A percentile compares a stretch with the other conserved stretches of the same genome.
Conservation (phyloP, 805 yeast species). For the Saccharomycopsis malanga region DNA sequence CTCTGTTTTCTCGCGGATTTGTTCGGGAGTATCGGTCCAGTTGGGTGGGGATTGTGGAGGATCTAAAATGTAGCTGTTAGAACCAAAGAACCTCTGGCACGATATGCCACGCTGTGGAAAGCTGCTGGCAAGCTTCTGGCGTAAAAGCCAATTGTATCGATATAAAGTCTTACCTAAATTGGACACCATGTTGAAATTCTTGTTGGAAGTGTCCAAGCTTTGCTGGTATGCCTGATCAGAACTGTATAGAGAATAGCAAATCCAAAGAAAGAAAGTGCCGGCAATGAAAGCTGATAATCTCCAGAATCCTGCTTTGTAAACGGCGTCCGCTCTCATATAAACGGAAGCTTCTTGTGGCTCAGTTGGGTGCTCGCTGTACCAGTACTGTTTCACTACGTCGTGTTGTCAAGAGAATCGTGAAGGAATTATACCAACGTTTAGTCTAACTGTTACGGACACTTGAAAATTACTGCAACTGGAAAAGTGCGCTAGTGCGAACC, state of each 20-base stretch:
- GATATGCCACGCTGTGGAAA: neutral
- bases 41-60: conserved; percentile 39
- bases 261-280: conserved; percentile 14
- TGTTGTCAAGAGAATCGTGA: too few species aligned
- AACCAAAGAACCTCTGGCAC: neutral
- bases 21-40: conserved; percentile 56
- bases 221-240: conserved; percentile 11
- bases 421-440: too few species aligned
- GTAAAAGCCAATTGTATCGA: neutral
- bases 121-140: neutral
- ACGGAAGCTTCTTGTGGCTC: too few species aligned
- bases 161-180: conserved; percentile 17
- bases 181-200: conserved; percentile 5
- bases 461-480: too few species aligned
- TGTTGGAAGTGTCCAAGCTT: neutral
- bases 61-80: conserved; percentile 7
- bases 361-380: too few species aligned
- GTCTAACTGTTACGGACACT: too few species aligned
- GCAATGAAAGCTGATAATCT: conserved; percentile 1
- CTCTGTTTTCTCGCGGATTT: conserved; percentile 38
- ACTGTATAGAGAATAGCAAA: conserved; percentile 16
- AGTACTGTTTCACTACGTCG: too few species aligned
- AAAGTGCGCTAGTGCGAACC: too few species aligned
- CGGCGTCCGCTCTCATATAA: too few species aligned
- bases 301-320: neutral